Percentiles rank a stretch among this genome's conserved stretches.
Evolutionary conservation across 305 asterid genomes (phyloP).

Genomic region (Fraxinus sp.): DNA sequence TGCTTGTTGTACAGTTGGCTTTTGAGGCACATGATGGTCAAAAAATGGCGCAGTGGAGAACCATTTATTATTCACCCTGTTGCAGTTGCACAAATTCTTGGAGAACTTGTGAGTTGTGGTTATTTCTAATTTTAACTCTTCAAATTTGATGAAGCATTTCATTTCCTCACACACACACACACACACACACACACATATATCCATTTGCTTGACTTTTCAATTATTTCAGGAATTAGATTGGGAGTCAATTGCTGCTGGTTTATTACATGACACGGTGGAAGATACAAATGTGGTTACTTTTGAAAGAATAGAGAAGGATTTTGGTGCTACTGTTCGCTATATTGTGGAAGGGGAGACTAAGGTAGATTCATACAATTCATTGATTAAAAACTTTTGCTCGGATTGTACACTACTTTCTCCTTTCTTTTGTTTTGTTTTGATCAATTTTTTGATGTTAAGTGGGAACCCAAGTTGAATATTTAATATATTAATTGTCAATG

Average conservation of each 20-base stretch:
- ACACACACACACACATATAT: not conserved
- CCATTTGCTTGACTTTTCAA: constrained; percentile 11
- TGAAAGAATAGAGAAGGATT: constrained; percentile 74
- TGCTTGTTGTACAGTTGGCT: constrained; percentile 56
- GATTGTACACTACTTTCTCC: constrained; percentile 1
- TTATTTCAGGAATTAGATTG: constrained; percentile 77
- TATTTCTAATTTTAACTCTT: constrained; percentile 13
- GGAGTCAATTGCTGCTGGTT: constrained; percentile 97
- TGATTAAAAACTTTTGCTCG: not conserved
- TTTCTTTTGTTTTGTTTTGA: constrained; percentile 1
- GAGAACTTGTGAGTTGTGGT: constrained; percentile 69
- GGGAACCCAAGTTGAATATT: constrained; percentile 16
- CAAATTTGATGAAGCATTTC: constrained; percentile 8
- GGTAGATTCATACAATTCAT: constrained; percentile 37
- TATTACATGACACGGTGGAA: constrained; percentile 92
- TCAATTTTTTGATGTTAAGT: constrained; percentile 1
- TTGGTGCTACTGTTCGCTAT: constrained; percentile 74
- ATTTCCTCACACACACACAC: not conserved
- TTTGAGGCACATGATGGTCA: constrained; percentile 97
- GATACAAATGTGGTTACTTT: constrained; percentile 81
- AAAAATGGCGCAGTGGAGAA: constrained; percentile 94
- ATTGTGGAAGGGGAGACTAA: constrained; percentile 98
- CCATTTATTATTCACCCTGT: constrained; percentile 92
- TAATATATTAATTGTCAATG: constrained; percentile 15
- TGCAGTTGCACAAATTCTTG: constrained; percentile 94